Evolutionary conservation across 495 filamentous ascomycete genomes (phyloP).

Genomic region (Lasiosphaeris hirsuta): DNA sequence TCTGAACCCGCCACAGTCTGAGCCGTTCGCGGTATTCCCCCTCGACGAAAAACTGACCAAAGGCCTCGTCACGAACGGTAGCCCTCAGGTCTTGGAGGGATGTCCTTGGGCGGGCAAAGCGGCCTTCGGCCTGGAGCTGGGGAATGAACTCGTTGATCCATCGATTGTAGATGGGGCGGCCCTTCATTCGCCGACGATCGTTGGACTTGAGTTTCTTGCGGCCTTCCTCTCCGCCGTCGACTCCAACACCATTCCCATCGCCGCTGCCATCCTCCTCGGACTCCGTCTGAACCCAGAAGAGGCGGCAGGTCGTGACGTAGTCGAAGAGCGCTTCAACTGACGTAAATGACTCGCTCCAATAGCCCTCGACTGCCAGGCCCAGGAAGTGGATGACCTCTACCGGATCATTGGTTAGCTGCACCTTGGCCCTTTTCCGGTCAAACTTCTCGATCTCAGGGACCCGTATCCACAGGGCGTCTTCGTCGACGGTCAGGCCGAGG

Average conservation of each 20-base stretch:
- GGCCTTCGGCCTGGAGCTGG: slow-evolving; percentile 30
- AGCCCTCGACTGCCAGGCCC: slow-evolving; percentile 43
- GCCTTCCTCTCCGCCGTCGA: slow-evolving; percentile 27
- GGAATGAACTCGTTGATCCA: slow-evolving; percentile 56
- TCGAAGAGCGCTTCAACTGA: slow-evolving; percentile 53
- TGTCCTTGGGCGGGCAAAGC: slow-evolving; percentile 13
- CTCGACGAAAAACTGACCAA: slow-evolving; percentile 32
- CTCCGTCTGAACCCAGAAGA: slow-evolving; percentile 46
- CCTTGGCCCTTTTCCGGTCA: slow-evolving; percentile 50
- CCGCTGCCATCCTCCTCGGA: slow-evolving; percentile 9
- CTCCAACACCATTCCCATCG: slow-evolving; percentile 15
- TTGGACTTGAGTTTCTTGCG: slow-evolving; percentile 46
- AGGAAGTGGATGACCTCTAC: slow-evolving; percentile 54
- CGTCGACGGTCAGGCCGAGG: slow-evolving; percentile 61
- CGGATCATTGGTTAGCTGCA: slow-evolving; percentile 57
- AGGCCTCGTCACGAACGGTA: slow-evolving; percentile 31
- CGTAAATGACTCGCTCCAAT: slow-evolving; percentile 46
- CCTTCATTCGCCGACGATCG: slow-evolving; percentile 46
- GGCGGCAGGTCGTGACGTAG: slow-evolving; percentile 49
- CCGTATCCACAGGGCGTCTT: slow-evolving; percentile 56
- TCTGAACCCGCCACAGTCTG: slow-evolving; percentile 28
- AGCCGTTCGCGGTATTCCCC: slow-evolving; percentile 24
- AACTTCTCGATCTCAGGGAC: slow-evolving; percentile 58
- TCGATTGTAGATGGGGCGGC: slow-evolving; percentile 41
- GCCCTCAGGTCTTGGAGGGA: slow-evolving; percentile 21